Evolutionary conservation across 305 asterid genomes (phyloP).

Genomic region (Plantago rigida): DNA sequence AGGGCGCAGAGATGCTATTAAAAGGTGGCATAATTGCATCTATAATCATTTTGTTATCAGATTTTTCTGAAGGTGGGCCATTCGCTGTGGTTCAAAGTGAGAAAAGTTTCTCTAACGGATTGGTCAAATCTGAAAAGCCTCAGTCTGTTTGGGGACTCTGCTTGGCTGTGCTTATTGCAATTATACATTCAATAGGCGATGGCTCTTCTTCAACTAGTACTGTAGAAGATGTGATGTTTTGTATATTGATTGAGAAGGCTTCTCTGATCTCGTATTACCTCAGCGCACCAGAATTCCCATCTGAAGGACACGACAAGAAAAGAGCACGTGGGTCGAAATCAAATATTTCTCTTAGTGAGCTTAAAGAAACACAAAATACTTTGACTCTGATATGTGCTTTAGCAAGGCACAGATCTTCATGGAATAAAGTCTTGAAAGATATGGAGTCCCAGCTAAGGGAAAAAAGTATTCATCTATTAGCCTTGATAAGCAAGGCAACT

Average conservation of each 20-base stretch:
- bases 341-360: constrained; percentile 51
- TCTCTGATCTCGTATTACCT: constrained; percentile 56
- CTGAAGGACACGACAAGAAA: constrained; percentile 60
- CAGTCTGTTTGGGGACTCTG: constrained; percentile 77
- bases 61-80: constrained; percentile 41
- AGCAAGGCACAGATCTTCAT: constrained; percentile 58
- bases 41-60: constrained; percentile 44
- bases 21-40: constrained; percentile 66
- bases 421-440: constrained; percentile 64
- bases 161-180: constrained; percentile 70
- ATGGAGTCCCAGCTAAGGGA: constrained; percentile 76
- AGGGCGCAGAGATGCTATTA: constrained; percentile 76
- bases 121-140: constrained; percentile 46
- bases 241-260: constrained; percentile 72
- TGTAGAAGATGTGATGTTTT: constrained; percentile 67
- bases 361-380: constrained; percentile 70
- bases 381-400: constrained; percentile 63
- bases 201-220: constrained; percentile 37
- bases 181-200: constrained; percentile 70
- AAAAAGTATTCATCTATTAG: constrained; percentile 70
- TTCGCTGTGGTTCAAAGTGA: constrained; percentile 41
- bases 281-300: constrained; percentile 71
- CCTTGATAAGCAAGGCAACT: constrained; percentile 73
- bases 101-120: constrained; percentile 31
- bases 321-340: constrained; percentile 66